Base-by-base conservation (phyloP, 306 rosid genomes). In the Sechiopsis laciniata region DNA sequence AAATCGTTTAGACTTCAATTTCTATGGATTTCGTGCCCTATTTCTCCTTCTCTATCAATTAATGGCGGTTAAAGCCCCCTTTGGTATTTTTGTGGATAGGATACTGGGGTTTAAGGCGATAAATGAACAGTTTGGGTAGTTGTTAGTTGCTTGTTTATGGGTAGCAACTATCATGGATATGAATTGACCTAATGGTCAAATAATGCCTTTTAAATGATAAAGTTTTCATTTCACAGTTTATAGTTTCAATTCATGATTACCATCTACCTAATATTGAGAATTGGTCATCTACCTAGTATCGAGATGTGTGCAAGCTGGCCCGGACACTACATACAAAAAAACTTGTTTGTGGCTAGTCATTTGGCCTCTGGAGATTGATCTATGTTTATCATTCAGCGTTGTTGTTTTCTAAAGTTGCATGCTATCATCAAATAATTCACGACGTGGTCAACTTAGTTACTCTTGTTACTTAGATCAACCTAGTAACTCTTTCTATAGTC, bases 11-110 rank as follows among this genome's bases (percentile, higher is more conserved):
- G 11, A 26, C 58, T 51, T 70, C 19, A 21, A 48, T 48, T 24
- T 51, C 46, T 51, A 24, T 51, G 60, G 74, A 24, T 70, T 70
- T 52, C 22, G 59, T 50, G 74, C 74, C 56, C 37, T 68, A 48
- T 68, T 32, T 67, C 56, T 46, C 16, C 19, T 4, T 69, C 37
- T 15, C 55, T 7, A 51, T 69, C 45, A 51, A 51, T 22, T 69
- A 51, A 24, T 26, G 16, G 57, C 40, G 74, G 37, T 50, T 8
- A 24, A 51, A 35, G 12, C 22, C 17, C 24, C 6, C 50, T 35
- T 29, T 7, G 7, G 66, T 29, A 60, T 60, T 60, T 60, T 60
- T 5, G 45, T 22, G 42, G 45, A 17, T 55, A 55, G 48, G 48
- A 40, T 65, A 1, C 22, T n/a, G 69, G 53, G 54, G 12, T 45